A percentile compares a stretch with the other conserved stretches of the same genome.
phyloP scores from a whole-genome alignment of 2,329 filamentous ascomycete genomes.

The Talaromyces sp. region DNA sequence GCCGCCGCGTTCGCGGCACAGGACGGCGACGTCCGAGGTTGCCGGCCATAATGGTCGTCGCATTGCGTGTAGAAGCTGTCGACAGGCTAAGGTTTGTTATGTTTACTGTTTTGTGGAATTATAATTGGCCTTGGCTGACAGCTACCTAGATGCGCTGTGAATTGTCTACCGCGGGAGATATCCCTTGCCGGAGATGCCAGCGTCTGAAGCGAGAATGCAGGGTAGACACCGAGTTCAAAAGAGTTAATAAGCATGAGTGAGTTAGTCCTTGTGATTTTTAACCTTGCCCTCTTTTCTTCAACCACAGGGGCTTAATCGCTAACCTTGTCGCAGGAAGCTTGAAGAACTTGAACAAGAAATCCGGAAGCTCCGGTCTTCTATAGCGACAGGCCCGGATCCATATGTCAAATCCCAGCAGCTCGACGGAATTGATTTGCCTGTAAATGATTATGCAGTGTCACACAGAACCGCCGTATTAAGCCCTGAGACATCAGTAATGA shows the following conservation, averaged over 20 bases:
- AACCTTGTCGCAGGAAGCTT: background rate
- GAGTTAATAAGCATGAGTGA: constrained; percentile 9
- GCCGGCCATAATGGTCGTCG: background rate
- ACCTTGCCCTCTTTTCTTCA: background rate
- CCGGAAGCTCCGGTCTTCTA: constrained; percentile 2
- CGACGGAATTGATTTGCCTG: background rate
- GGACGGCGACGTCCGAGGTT: background rate
- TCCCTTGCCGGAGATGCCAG: constrained; percentile 7
- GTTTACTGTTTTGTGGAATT: background rate
- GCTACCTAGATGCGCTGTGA: constrained; percentile 8
- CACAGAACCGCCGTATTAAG: background rate
- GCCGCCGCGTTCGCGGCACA: background rate
- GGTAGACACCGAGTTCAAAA: constrained; percentile 7
- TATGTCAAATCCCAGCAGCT: background rate
- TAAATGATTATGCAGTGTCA: background rate
- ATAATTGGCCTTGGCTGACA: background rate
- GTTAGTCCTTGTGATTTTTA: background rate
- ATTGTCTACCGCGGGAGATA: constrained; percentile 1
- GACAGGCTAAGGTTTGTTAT: constrained; percentile 7
- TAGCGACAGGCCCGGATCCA: background rate
- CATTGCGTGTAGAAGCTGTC: constrained; percentile 8
- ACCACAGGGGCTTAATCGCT: background rate
- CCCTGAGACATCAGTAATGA: background rate
- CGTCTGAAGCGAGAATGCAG: constrained; percentile 7
- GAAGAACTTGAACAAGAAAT: constrained; percentile 9